phyloP scores from a whole-genome alignment of 352 stramenopile genomes.

The Phytophthora litchii region DNA sequence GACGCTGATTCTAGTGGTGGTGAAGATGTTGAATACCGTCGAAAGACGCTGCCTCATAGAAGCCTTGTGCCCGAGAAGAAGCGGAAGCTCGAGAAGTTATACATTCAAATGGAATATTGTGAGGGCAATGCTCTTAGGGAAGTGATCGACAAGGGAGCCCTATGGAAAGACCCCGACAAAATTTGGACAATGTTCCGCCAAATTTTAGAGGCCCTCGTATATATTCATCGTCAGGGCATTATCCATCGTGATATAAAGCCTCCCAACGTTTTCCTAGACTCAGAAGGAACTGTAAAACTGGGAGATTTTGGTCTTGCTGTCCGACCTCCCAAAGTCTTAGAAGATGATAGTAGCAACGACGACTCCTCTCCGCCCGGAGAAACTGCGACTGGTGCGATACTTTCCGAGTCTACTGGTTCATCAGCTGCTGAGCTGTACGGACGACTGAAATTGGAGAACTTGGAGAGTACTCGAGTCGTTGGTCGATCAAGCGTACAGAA shows the following conservation, averaged over 20 bases:
- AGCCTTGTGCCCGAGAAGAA: constrained; percentile 32
- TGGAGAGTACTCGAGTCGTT: constrained; percentile 62
- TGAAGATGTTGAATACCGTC: constrained; percentile 20
- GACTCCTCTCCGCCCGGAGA: constrained; percentile 24
- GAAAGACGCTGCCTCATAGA: constrained; percentile 25
- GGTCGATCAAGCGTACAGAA: constrained; percentile 24
- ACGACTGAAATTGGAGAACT: constrained; percentile 65
- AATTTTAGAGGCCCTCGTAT: constrained; percentile 94
- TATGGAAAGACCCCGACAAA: constrained; percentile 87
- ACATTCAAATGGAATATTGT: constrained; percentile 98
- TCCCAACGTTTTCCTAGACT: constrained; percentile 95
- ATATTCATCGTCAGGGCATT: constrained; percentile 94
- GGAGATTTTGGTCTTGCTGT: constrained; percentile 96
- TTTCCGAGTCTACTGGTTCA: constrained; percentile 65
- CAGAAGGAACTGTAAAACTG: constrained; percentile 91
- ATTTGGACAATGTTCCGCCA: constrained; percentile 95
- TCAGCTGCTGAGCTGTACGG: constrained; percentile 78
- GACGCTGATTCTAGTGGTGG: constrained; percentile 44
- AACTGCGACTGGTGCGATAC: constrained; percentile 34
- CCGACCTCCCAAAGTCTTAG: constrained; percentile 60
- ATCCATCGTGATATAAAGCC: constrained; percentile 95
- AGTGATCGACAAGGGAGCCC: constrained; percentile 91
- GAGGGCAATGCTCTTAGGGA: constrained; percentile 92
- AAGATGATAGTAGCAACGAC: constrained; percentile 40
- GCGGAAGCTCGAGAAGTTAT: constrained; percentile 78